phyloP scores from a whole-genome alignment of 768 basidiomycete species.

The Suillus paluster region DNA sequence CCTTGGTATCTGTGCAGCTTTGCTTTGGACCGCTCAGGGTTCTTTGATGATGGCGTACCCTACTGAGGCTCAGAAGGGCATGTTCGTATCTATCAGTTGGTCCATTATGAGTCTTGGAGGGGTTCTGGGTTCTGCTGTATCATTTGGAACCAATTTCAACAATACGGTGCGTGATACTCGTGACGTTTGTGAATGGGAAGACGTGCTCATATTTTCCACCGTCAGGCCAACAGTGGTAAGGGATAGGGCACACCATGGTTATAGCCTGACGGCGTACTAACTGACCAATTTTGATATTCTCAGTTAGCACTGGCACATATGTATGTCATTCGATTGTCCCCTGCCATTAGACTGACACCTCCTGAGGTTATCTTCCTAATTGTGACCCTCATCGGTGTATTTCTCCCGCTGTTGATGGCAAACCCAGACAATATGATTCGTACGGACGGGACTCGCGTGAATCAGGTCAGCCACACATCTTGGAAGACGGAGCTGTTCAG shows the following conservation, averaged over 20 bases:
- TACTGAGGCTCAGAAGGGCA: slow-evolving; percentile 73
- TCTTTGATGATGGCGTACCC: slow-evolving; percentile 80
- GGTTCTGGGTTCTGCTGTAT: slow-evolving; percentile 74
- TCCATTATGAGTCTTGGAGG: slow-evolving; percentile 76
- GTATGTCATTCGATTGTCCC: slow-evolving; percentile 41
- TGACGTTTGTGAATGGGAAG: background rate
- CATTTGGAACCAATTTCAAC: slow-evolving; percentile 64
- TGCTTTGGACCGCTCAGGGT: slow-evolving; percentile 80
- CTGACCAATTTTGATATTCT: slow-evolving; percentile 26
- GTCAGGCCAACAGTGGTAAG: slow-evolving; percentile 32
- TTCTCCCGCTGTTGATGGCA: slow-evolving; percentile 67
- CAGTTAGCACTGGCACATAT: slow-evolving; percentile 71
- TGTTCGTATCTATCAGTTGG: slow-evolving; percentile 77
- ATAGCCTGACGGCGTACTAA: background rate
- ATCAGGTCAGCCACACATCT: slow-evolving; percentile 62
- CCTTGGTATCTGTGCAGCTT: slow-evolving; percentile 65
- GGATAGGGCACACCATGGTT: background rate
- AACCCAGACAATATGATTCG: slow-evolving; percentile 71
- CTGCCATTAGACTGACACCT: background rate
- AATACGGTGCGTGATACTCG: background rate
- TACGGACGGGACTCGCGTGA: slow-evolving; percentile 65
- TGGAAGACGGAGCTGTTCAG: slow-evolving; percentile 73
- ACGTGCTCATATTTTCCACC: background rate
- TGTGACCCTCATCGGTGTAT: slow-evolving; percentile 65
- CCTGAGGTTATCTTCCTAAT: slow-evolving; percentile 72